Conservation (phyloP, 192 early-diverging fungal genomes). For the Linnemannia zychae region DNA sequence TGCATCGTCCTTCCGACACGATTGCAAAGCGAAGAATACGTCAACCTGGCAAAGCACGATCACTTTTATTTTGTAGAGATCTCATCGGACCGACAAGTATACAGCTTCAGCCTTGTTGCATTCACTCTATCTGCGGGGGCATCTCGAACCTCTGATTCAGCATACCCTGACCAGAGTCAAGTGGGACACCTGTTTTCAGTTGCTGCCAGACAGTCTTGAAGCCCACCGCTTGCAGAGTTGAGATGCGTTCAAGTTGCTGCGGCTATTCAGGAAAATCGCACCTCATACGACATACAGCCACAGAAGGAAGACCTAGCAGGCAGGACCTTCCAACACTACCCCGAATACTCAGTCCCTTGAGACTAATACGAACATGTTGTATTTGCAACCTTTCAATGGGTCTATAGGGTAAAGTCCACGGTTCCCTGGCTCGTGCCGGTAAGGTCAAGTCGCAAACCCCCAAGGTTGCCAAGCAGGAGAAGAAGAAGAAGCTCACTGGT, state of each 20-base stretch:
- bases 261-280: background rate
- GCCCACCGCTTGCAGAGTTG: background rate
- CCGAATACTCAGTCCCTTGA: background rate
- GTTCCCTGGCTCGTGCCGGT: constrained; percentile 99
- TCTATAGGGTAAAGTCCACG: constrained; percentile 99
- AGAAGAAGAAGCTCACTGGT: constrained; percentile 91
- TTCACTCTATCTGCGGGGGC: background rate
- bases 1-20: background rate
- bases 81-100: background rate
- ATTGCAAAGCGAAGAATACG: background rate
- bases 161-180: background rate
- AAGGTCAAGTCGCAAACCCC: constrained; percentile 99
- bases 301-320: background rate
- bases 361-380: background rate
- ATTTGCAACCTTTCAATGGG: constrained; percentile 59
- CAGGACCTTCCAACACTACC: background rate
- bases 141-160: background rate
- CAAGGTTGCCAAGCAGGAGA: constrained; percentile 97
- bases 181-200: background rate
- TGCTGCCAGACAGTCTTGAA: background rate
- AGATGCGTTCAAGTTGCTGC: background rate
- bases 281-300: background rate
- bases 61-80: background rate
- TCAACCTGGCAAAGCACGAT: background rate
- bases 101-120: background rate